Evolutionary conservation across 257 asterid species (phyloP), one percentile per base, ranked within the genome.

Genomic region (Rehmannia glutinosa): DNA sequence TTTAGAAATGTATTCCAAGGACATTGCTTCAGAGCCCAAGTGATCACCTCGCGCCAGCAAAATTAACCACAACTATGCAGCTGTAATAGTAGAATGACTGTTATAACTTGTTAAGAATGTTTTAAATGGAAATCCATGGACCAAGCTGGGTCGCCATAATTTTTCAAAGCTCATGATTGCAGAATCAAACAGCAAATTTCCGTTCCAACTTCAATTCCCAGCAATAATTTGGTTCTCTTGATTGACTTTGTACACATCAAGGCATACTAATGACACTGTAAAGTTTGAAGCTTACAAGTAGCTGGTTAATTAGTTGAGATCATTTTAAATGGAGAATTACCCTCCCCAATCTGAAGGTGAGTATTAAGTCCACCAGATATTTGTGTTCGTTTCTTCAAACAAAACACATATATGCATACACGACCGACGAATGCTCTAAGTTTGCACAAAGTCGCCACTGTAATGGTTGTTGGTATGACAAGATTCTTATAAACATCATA

Each of bases 271-370:
- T 41, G 16, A 25, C 21, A 42, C 24, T 15, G 36, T 62, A 21
- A 62, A 62, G 33, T n/a, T n/a, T 24, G 54, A 62, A 62, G 54
- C 53, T 41, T 24, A 41, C 50, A 42, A 24, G 52, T 62, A n/a
- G 41, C 19, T 9, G 17, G 56, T n/a, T n/a, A 62, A 16, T 38
- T 25, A 62, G 19, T 27, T 47, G 68, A 62, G 28, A 30, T n/a
- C 43, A 30, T 13, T 47, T 17, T n/a, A n/a, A 43, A 43, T 43
- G 19, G 8, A n/a, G 50, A 43, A n/a, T n/a, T n/a, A n/a, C n/a
- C n/a, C n/a, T 43, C 20, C 8, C 21, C 50, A 33, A 33, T 33
- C 8, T 4, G 39, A 33, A 4, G 5, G 7, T 33, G n/a, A n/a
- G n/a, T n/a, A n/a, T n/a, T n/a, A n/a, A n/a, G n/a, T n/a, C n/a